phyloP scores from a whole-genome alignment of 441 rosid species.

The Erodium trifolium region DNA sequence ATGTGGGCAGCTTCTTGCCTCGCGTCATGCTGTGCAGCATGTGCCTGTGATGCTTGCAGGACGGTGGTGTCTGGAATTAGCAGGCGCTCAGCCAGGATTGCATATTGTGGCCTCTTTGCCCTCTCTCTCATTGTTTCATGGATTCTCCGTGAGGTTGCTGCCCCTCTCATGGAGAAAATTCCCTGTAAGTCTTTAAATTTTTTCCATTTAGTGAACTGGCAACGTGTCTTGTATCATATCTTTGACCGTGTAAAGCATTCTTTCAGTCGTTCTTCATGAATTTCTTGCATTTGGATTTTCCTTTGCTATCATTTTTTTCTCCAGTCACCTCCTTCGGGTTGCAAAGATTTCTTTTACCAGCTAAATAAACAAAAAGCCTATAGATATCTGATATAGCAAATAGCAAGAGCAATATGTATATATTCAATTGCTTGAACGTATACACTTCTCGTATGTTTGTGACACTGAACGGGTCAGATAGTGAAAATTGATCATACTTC shows the following conservation, averaged over 20 bases:
- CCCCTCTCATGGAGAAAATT: slow-evolving; percentile 87
- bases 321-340: no score
- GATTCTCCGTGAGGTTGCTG: slow-evolving; percentile 90
- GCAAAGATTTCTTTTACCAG: no score
- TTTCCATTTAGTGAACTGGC: not conserved
- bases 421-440: no score
- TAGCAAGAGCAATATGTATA: not conserved
- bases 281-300: no score
- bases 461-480: no score
- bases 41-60: slow-evolving; percentile 88
- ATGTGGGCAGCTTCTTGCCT: slow-evolving; percentile 93
- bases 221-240: not conserved
- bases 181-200: slow-evolving; percentile 52
- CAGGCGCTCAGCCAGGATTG: slow-evolving; percentile 86
- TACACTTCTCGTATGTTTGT: no score
- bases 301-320: no score
- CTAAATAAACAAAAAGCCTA: no score
- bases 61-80: slow-evolving; percentile 78
- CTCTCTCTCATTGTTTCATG: slow-evolving; percentile 77
- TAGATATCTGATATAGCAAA: no score
- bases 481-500: no score
- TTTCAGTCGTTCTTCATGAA: no score
- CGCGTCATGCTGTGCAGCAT: slow-evolving; percentile 84
- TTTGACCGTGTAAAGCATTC: no score
- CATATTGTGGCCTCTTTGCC: slow-evolving; percentile 84